phyloP scores from a whole-genome alignment of 768 basidiomycete genomes.

The Nidularia pulvinata region DNA sequence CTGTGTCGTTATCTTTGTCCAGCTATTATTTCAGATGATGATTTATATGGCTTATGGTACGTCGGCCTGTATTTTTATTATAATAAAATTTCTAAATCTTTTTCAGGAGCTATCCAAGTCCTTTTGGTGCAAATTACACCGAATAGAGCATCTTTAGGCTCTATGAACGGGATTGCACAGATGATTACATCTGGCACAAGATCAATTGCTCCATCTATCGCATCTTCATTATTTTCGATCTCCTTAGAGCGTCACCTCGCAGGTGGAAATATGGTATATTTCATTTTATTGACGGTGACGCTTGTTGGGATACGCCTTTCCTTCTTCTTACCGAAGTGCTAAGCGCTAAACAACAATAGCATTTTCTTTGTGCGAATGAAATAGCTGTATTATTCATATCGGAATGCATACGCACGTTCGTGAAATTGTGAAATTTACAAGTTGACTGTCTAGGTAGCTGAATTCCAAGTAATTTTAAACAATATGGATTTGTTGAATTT shows the following conservation, averaged over 20 bases:
- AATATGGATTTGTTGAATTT: too few relatives aligned
- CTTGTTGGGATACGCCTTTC: conserved; percentile 14
- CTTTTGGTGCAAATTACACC: conserved; percentile 41
- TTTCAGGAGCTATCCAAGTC: conserved; percentile 45
- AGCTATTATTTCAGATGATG: conserved; percentile 22
- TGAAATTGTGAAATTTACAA: too few relatives aligned
- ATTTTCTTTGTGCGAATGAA: too few relatives aligned
- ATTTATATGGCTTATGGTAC: conserved; percentile 33
- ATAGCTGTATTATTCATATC: too few relatives aligned
- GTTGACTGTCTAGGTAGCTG: too few relatives aligned
- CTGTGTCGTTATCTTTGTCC: conserved; percentile 24
- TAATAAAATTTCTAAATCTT: conserved; percentile 3
- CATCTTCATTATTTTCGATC: conserved; percentile 57
- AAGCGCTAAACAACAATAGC: too few relatives aligned
- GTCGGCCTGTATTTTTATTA: conserved; percentile 6
- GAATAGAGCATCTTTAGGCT: conserved; percentile 39
- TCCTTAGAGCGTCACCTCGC: conserved; percentile 41
- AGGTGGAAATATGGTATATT: conserved; percentile 44
- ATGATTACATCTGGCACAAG: conserved; percentile 46
- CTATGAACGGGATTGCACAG: conserved; percentile 56
- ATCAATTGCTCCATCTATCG: conserved; percentile 49
- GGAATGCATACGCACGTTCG: too few relatives aligned
- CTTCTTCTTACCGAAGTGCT: too few relatives aligned
- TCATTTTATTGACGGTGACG: conserved; percentile 24
- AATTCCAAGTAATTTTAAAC: too few relatives aligned